These are phyloP conservation scores for Salix koriyanagi DNA, from an alignment of 345 rosid genomes.

Conservation along the genomic window DNA sequence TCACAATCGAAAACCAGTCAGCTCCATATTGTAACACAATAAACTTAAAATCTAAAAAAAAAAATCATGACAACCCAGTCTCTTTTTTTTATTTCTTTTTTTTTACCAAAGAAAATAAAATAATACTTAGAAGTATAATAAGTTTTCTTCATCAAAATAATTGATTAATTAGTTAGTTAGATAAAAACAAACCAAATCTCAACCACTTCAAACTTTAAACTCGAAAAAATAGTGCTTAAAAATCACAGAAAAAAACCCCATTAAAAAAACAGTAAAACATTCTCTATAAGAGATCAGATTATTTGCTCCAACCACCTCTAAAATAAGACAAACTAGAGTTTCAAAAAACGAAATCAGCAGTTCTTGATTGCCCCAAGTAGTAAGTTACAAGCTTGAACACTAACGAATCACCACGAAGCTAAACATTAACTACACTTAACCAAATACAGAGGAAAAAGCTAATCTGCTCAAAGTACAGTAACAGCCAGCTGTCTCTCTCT, in stretches of 20 bases:
- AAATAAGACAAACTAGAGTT: background rate
- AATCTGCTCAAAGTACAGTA: background rate
- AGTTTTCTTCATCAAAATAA: background rate
- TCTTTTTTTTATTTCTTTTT: background rate
- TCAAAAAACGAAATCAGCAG: background rate
- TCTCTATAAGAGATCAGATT: background rate
- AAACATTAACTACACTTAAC: background rate
- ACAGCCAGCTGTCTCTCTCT: background rate
- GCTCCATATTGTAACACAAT: background rate
- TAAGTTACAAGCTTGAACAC: background rate
- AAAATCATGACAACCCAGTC: background rate
- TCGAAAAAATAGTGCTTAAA: background rate
- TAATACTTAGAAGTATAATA: background rate
- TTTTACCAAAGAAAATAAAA: background rate
- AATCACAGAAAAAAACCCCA: background rate
- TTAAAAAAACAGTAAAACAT: background rate
- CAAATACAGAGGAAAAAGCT: background rate
- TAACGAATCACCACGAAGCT: background rate
- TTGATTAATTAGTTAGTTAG: background rate
- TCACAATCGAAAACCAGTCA: constrained; percentile 11
- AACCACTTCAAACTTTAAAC: background rate
- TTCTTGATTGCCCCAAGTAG: background rate
- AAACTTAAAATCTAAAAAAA: background rate
- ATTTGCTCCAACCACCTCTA: background rate
- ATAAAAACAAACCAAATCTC: background rate